A percentile compares a stretch with the other conserved stretches of the same genome.
Evolutionary conservation across 140 eudicot species (phyloP).

Genomic region (Flaveria floridana): DNA sequence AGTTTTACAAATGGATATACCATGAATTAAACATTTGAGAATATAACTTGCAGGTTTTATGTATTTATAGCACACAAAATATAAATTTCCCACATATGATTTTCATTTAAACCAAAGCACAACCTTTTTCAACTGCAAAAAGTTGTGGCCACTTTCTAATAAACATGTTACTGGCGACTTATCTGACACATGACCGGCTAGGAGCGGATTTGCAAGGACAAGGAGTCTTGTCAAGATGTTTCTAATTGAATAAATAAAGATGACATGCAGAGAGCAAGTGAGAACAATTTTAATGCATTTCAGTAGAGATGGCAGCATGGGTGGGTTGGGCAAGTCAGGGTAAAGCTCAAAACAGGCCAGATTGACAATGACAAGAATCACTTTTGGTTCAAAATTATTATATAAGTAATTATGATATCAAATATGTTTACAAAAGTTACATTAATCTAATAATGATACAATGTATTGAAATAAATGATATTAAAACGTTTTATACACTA

Average conservation of each 20-base stretch:
- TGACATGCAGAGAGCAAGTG: constrained; percentile 4
- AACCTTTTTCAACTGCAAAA: background rate
- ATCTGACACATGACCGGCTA: background rate
- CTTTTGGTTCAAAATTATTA: background rate
- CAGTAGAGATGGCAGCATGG: background rate
- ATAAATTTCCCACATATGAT: background rate
- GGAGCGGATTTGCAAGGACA: background rate
- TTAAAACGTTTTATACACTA: background rate
- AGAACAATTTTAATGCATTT: constrained; percentile 1
- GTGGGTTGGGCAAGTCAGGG: background rate
- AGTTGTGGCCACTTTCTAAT: background rate
- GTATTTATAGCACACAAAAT: background rate
- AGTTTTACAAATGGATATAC: background rate
- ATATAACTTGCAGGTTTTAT: constrained; percentile 8
- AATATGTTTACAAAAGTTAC: background rate
- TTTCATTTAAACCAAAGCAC: background rate
- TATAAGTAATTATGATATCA: background rate
- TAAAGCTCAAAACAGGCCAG: background rate
- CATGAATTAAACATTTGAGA: constrained; percentile 10
- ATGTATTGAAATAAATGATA: background rate
- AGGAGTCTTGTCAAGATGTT: constrained; percentile 13
- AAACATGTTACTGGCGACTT: constrained; percentile 21
- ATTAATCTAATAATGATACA: background rate
- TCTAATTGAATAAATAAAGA: background rate
- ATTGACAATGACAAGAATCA: background rate